These are phyloP conservation scores for Porphyrellus cyaneotinctus DNA, from an alignment of 768 basidiomycete species.

Conservation along the genomic window DNA sequence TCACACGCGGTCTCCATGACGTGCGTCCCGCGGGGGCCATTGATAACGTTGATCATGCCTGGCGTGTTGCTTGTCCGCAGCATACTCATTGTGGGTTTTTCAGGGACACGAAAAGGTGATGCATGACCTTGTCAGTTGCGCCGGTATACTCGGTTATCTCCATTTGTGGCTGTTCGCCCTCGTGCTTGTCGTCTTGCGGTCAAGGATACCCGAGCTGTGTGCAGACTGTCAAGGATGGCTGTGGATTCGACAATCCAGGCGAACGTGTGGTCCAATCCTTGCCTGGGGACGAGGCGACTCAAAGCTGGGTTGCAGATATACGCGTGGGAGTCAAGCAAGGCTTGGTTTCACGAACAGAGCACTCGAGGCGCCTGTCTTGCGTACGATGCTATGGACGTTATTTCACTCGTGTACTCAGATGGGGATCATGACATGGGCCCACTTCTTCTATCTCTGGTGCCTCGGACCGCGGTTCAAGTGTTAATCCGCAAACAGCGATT, in stretches of 20 bases:
- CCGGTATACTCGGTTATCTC: neutral
- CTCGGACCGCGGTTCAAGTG: neutral
- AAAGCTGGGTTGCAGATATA: neutral
- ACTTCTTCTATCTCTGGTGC: neutral
- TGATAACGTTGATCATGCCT: neutral
- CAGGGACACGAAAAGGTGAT: neutral
- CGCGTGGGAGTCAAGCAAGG: neutral
- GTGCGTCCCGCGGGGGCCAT: neutral
- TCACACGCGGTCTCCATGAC: slow-evolving; percentile 1
- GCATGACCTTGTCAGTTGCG: neutral
- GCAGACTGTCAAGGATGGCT: neutral
- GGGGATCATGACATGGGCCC: neutral
- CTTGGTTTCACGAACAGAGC: slow-evolving; percentile 5
- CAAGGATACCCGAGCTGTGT: neutral
- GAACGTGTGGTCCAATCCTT: neutral
- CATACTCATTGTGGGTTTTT: neutral
- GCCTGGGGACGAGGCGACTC: neutral
- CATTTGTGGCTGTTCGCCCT: slow-evolving; percentile 5
- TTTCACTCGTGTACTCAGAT: neutral
- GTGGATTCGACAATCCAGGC: neutral
- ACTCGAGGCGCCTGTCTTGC: neutral
- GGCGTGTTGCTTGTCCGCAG: slow-evolving; percentile 1
- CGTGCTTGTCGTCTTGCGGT: neutral
- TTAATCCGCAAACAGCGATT: neutral
- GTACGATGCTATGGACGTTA: neutral